Evolutionary conservation across 371 early-diverging fungal species (phyloP), one percentile per base, ranked within the genome.

Genomic region (Mucor mucedo): DNA sequence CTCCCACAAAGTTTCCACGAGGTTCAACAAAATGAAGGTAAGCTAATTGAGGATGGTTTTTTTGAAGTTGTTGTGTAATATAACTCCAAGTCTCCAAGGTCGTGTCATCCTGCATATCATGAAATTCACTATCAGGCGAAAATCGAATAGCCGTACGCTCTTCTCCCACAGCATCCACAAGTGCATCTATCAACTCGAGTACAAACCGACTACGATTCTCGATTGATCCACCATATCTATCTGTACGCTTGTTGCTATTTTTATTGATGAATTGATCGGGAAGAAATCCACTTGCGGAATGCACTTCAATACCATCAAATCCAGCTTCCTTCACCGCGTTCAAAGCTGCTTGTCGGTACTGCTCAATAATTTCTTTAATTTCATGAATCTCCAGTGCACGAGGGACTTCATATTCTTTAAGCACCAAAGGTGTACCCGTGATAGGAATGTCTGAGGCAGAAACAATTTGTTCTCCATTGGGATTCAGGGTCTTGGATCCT

Each of bases 131-230:
- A 30, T 53, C 65, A 2, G 66, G 73, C 2, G 62, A 62, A 21
- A 69, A 66, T 28, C 73, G 65, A 29, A 72, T 68, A 27, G 69
- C 62, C 2, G 69, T 62, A 14, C 66, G 58, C 13, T 72, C 60
- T 8, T 30, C 63, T 5, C 73, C 73, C 50, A 72, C 56, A 5
- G 62, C 66, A 9, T 70, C 58, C 21, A 87, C 79, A 30, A 91
- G 82, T 2, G 71, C 76, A 30, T 66, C 63, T 11, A 87, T 68
- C 1, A 82, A 71, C 60, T 92, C 91, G 1, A 88, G 42, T 13
- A 84, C 39, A 60, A 93, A 81, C 1, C 92, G 82, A 10, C 73
- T 72, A 27, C 93, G 83, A 72, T 93, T 93, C 58, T 91, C 91
- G 33, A 88, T 79, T 0, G 86, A 80, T 13, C 92, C 92, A 55